Conservation (phyloP, 2,329 filamentous ascomycete genomes). For the Calonectria honghensis region DNA sequence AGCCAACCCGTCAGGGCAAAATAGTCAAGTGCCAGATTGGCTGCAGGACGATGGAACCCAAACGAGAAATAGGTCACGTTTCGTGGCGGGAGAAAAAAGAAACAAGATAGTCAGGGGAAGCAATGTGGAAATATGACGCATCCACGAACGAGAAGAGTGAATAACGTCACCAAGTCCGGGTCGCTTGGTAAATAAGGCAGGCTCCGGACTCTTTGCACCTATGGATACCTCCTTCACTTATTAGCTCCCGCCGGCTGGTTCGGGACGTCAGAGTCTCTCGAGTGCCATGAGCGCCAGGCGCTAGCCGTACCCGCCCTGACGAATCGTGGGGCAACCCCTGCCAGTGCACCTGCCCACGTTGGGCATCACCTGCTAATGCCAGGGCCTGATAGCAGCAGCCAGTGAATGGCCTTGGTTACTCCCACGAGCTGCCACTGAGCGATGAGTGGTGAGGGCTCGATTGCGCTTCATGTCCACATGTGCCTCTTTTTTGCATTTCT, state of each 20-base stretch:
- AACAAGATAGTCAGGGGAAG: conserved; percentile 8
- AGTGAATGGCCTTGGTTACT: conserved; percentile 6
- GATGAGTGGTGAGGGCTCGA: background rate
- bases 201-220: background rate
- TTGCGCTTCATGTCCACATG: background rate
- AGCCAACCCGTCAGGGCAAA: background rate
- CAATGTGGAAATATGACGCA: conserved; percentile 16
- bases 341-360: conserved; percentile 28
- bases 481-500: background rate
- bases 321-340: conserved; percentile 25
- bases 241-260: conserved; percentile 26
- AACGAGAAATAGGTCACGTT: conserved; percentile 16
- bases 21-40: conserved; percentile 13
- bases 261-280: conserved; percentile 2
- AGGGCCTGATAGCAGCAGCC: background rate
- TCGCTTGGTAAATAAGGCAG: background rate
- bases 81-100: background rate
- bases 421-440: background rate
- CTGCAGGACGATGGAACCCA: conserved; percentile 13
- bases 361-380: conserved; percentile 7
- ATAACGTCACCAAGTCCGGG: conserved; percentile 17
- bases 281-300: background rate
- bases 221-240: conserved; percentile 4
- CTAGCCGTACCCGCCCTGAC: background rate
- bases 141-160: background rate